Percentiles rank a stretch among this genome's conserved stretches.
Evolutionary conservation across 176 grass and related monocot genomes (phyloP).

Genomic region (Paspalum vaginatum): DNA sequence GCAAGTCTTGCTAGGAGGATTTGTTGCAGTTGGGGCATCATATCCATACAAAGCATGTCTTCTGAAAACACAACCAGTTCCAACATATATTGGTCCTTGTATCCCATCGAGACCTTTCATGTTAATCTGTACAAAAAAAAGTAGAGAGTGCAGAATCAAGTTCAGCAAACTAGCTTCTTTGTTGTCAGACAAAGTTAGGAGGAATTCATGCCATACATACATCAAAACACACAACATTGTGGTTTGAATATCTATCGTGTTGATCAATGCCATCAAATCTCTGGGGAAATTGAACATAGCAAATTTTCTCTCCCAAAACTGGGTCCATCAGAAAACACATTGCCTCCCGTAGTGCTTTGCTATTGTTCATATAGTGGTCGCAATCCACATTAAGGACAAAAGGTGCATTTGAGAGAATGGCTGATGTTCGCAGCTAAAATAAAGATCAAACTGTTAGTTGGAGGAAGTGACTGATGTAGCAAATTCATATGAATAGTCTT

Average conservation of each 20-base stretch:
- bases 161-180: slow-evolving; percentile 6
- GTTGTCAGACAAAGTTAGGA: slow-evolving; percentile 22
- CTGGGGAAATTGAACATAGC: slow-evolving; percentile 41
- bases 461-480: slow-evolving; percentile 1
- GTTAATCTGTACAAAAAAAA: slow-evolving; percentile 36
- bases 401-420: slow-evolving; percentile 40
- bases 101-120: slow-evolving; percentile 45
- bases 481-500: neutral
- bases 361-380: slow-evolving; percentile 42
- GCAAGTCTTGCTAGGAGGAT: slow-evolving; percentile 34
- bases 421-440: slow-evolving; percentile 27
- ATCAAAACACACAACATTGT: slow-evolving; percentile 39
- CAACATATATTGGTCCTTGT: slow-evolving; percentile 47
- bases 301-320: slow-evolving; percentile 34
- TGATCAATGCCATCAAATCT: slow-evolving; percentile 45
- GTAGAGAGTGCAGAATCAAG: neutral
- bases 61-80: slow-evolving; percentile 46
- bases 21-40: slow-evolving; percentile 31
- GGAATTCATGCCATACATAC: slow-evolving; percentile 19
- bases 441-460: slow-evolving; percentile 17
- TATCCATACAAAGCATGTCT: slow-evolving; percentile 44
- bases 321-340: slow-evolving; percentile 45
- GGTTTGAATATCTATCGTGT: slow-evolving; percentile 40
- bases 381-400: slow-evolving; percentile 43
- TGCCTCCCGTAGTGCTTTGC: slow-evolving; percentile 40